Percentiles rank a stretch among this genome's conserved stretches.
These are phyloP conservation scores for Eutrema japonicum DNA, from an alignment of 345 rosid genomes.

Conservation along the genomic window DNA sequence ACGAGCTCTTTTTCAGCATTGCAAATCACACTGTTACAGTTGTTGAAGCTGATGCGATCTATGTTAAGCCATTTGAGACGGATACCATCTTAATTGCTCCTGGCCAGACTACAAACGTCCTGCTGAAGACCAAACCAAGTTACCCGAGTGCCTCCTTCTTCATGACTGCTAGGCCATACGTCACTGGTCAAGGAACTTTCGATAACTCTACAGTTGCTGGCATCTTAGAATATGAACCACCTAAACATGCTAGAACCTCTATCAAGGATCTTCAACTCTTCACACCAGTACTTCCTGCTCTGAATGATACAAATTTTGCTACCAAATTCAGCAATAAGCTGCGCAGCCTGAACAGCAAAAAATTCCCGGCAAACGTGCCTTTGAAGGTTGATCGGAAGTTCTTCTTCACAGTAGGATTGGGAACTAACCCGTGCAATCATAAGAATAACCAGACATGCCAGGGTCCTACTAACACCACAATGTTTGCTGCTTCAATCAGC, in stretches of 20 bases:
- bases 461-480: constrained; percentile 72
- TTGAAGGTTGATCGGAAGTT: constrained; percentile 52
- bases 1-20: constrained; percentile 48
- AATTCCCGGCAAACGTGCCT: constrained; percentile 66
- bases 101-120: constrained; percentile 47
- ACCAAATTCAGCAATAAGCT: constrained; percentile 53
- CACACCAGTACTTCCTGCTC: constrained; percentile 57
- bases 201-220: constrained; percentile 48
- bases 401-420: constrained; percentile 62
- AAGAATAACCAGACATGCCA: constrained; percentile 62
- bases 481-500: constrained; percentile 66
- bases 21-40: constrained; percentile 48
- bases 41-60: constrained; percentile 50
- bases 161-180: constrained; percentile 70
- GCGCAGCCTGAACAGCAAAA: constrained; percentile 51
- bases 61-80: constrained; percentile 47
- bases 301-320: constrained; percentile 60
- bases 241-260: constrained; percentile 35
- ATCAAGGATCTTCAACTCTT: constrained; percentile 50
- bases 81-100: constrained; percentile 47
- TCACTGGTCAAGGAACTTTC: constrained; percentile 64
- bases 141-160: constrained; percentile 52
- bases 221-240: constrained; percentile 45
- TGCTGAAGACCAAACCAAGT: constrained; percentile 42
- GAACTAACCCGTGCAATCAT: constrained; percentile 58